Evolutionary conservation across 2,329 filamentous ascomycete genomes (phyloP).

Genomic region (Penicillium sp.): DNA sequence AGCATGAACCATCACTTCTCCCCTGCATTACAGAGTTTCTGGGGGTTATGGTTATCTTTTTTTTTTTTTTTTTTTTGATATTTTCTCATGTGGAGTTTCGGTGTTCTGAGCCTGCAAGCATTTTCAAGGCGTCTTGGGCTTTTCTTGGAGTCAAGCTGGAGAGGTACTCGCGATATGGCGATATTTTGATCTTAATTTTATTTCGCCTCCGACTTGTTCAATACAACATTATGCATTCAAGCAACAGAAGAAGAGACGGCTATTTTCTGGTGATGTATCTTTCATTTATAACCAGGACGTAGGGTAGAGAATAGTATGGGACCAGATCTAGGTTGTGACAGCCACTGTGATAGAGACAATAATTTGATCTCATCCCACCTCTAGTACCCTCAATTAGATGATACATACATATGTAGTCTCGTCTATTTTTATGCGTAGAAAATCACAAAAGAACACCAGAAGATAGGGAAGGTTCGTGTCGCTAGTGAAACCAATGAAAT

Average conservation of each 20-base stretch:
- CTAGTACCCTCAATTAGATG: too few species aligned
- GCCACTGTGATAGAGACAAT: background rate
- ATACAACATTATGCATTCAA: background rate
- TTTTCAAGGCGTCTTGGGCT: slow-evolving; percentile 13
- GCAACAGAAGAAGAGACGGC: background rate
- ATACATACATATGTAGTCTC: background rate
- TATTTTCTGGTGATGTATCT: background rate
- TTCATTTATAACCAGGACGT: background rate
- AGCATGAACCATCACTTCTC: slow-evolving; percentile 21
- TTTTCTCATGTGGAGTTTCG: slow-evolving; percentile 17
- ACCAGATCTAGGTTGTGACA: background rate
- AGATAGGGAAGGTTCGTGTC: background rate
- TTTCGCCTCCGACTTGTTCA: slow-evolving; percentile 8
- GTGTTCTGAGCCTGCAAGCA: slow-evolving; percentile 11
- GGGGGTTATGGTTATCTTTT: slow-evolving; percentile 22
- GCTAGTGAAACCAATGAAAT: slow-evolving; percentile 14
- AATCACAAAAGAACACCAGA: background rate
- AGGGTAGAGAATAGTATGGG: background rate
- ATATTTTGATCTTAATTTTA: slow-evolving; percentile 20
- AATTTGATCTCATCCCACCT: background rate
- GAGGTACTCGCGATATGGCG: slow-evolving; percentile 15
- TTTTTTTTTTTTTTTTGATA: slow-evolving; percentile 9
- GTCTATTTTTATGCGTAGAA: background rate
- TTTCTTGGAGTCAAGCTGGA: slow-evolving; percentile 12
- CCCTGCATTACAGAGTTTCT: slow-evolving; percentile 13